Base-by-base conservation (phyloP, 768 basidiomycete species). In the Hebeloma cylindrosporum region DNA sequence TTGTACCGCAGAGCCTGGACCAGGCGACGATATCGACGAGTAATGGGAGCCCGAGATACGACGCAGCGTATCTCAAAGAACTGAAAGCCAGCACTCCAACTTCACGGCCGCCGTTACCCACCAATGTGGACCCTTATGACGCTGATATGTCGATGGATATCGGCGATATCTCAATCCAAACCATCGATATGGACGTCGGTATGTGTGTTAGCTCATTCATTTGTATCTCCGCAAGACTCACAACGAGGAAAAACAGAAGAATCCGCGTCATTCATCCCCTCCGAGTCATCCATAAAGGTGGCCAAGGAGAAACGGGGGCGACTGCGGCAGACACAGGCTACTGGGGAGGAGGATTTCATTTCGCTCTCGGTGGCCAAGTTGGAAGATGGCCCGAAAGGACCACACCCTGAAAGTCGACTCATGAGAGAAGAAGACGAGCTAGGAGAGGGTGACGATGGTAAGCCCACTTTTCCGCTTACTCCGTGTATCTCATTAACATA, bases 371-470 rank as follows among this genome's bases (percentile, higher is more conserved):
- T 93, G 3, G 69, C 79, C 0, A 80, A 74, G 48, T 72, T 71
- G 34, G 66, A 67, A 14, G 78, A 85, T 26, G 64, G 68, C 26
- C 62, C 74, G 7, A 72, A 78, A 52, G 89, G 89, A 0, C 90
- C 90, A 5, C 89, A 92, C 70, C 91, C 90, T 5, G 85, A 85
- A 53, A 91, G 88, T 60, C 78, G 91, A 7, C 66, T 93, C 20
- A 60, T 88, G 65, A 72, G 91, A 37, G 91, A 93, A 63, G 91
- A 93, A 29, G 91, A 93, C 61, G 88, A 93, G 51, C 60, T 89
- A 2, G 91, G 91, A 8, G 88, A 93, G 59, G 89, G 83, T 2
- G 91, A 93, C 28, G 91, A 93, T 51, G 91, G 91, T 90, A 54
- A 30, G 77, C 61, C 14, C 16, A 20, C n/a, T 22, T 20, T 14